Conservation (phyloP, 1,139 yeast genomes). For the Blastobotrys elegans region DNA sequence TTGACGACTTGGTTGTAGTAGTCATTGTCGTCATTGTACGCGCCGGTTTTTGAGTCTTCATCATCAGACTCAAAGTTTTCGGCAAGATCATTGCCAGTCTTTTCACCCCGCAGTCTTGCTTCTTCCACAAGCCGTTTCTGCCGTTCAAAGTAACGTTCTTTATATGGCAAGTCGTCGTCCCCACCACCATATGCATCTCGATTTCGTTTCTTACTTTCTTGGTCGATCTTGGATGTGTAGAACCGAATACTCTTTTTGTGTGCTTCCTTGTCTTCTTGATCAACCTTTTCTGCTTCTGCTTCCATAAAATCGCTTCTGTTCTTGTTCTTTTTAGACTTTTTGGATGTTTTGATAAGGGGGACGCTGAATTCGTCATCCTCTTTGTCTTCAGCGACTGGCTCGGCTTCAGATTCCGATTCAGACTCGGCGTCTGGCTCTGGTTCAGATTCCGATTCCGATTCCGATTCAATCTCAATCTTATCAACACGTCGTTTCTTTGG, state of each 20-base stretch:
- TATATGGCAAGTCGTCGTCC: slow-evolving; percentile 89
- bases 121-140: slow-evolving; percentile 82
- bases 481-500: slow-evolving; percentile 20
- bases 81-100: slow-evolving; percentile 50
- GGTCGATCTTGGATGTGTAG: slow-evolving; percentile 95
- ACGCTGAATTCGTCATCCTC: slow-evolving; percentile 41
- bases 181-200: slow-evolving; percentile 54
- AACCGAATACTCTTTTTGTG: slow-evolving; percentile 84
- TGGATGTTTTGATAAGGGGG: slow-evolving; percentile 48
- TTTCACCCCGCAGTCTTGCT: slow-evolving; percentile 78
- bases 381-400: slow-evolving; percentile 30
- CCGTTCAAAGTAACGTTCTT: slow-evolving; percentile 82
- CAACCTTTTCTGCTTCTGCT: slow-evolving; percentile 64
- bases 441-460: slow-evolving; percentile 11
- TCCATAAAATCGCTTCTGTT: slow-evolving; percentile 51
- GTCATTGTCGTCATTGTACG: slow-evolving; percentile 33
- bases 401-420: slow-evolving; percentile 33
- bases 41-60: slow-evolving; percentile 38
- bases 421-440: slow-evolving; percentile 16
- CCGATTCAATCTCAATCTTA: slow-evolving; percentile 13
- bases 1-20: slow-evolving; percentile 51
- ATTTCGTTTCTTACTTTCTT: slow-evolving; percentile 52
- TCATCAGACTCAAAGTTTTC: slow-evolving; percentile 45
- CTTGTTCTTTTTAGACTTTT: slow-evolving; percentile 18
- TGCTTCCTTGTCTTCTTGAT: slow-evolving; percentile 76